Evolutionary conservation across 495 filamentous ascomycete species (phyloP).

Genomic region (Haplographium delicatum): DNA sequence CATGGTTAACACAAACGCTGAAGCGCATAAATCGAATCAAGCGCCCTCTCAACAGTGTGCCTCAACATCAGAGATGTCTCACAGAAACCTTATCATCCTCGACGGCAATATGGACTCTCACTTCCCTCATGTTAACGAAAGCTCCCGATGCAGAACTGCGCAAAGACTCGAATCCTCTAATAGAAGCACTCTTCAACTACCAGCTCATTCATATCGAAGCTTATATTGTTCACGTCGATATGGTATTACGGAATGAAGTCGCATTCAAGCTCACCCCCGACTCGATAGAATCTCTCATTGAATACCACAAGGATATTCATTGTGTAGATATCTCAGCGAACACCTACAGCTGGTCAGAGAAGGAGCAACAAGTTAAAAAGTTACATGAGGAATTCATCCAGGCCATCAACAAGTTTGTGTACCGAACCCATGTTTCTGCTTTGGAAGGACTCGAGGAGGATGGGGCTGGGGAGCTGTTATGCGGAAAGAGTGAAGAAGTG

Average conservation of each 20-base stretch:
- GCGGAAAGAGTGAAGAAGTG: slow-evolving; percentile 89
- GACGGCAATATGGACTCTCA: slow-evolving; percentile 93
- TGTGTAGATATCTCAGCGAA: slow-evolving; percentile 83
- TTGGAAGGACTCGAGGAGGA: slow-evolving; percentile 97
- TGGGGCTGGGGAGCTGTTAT: slow-evolving; percentile 87
- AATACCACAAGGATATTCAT: slow-evolving; percentile 96
- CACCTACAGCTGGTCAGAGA: slow-evolving; percentile 96
- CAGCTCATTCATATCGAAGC: slow-evolving; percentile 94
- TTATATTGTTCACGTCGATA: slow-evolving; percentile 98
- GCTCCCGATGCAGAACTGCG: slow-evolving; percentile 82
- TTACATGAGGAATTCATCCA: slow-evolving; percentile 97
- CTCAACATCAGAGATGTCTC: slow-evolving; percentile 93
- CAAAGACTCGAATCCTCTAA: slow-evolving; percentile 78
- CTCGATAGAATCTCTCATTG: slow-evolving; percentile 89
- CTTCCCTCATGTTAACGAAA: slow-evolving; percentile 89
- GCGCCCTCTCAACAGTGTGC: slow-evolving; percentile 94
- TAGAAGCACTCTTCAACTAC: slow-evolving; percentile 91
- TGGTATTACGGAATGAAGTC: slow-evolving; percentile 96
- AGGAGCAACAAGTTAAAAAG: slow-evolving; percentile 93
- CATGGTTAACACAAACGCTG: slow-evolving; percentile 93
- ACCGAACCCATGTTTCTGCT: slow-evolving; percentile 80
- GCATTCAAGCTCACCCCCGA: slow-evolving; percentile 98
- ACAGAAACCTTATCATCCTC: slow-evolving; percentile 90
- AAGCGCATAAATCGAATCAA: slow-evolving; percentile 98
- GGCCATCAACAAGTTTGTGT: slow-evolving; percentile 96